Base-by-base conservation (phyloP, 495 filamentous ascomycete genomes). In the Penicillium nucicola region DNA sequence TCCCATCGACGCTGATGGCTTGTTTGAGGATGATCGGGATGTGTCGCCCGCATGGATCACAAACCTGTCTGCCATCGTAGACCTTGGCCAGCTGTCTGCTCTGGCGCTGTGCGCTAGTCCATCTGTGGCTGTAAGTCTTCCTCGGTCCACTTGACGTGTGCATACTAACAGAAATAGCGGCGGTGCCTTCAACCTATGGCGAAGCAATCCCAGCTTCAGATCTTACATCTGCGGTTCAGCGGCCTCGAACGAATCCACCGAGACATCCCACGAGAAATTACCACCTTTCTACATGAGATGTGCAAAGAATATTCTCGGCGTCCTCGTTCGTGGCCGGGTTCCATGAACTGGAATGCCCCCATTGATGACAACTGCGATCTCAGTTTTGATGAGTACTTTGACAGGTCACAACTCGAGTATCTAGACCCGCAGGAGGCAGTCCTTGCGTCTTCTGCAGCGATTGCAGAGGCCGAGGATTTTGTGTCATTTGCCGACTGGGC, bases 401-500 rank as follows among this genome's bases (percentile, higher is more conserved):
- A 15, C 12, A 35, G 33, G 33, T 35, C 33, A 14, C 33, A n/a
- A n/a, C 6, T 35, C 33, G 33, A 35, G 13, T 35, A 8, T 35
- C 4, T 35, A 5, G 33, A 35, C 12, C 15, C 12, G n/a, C n/a
- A n/a, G n/a, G n/a, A n/a, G n/a, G n/a, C n/a, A n/a, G n/a, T n/a
- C n/a, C n/a, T n/a, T n/a, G 11, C 33, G n/a, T n/a, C n/a, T n/a
- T n/a, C n/a, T 5, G 33, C 33, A 5, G 33, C 33, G 7, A 37
- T 38, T 14, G 18, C 23, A 11, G 32, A 36, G 33, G 52, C 38
- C 34, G 30, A 34, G 15, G 48, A 50, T 14, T 42, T 47, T 35
- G 12, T 56, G 4, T 18, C 18, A 4, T 56, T 56, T 32, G 48
- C 48, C 4, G 43, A 51, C 14, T 56, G 47, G 53, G 53, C 53